A percentile compares a stretch with the other conserved stretches of the same genome.
Conservation (phyloP, 1,139 yeast species). For the Eremothecium gossypii region DNA sequence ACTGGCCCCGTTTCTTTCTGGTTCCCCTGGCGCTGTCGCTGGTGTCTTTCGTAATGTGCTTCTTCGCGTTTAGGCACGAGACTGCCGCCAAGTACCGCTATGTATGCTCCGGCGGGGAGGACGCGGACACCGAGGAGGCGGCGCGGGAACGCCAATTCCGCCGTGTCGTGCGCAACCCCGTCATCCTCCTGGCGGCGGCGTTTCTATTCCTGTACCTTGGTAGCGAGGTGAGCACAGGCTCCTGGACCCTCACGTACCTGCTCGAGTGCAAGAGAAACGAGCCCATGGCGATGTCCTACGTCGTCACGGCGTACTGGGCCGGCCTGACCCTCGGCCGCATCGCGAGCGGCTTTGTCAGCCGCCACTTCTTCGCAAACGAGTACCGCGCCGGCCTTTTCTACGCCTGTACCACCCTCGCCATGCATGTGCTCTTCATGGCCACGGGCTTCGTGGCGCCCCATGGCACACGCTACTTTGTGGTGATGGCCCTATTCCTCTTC, state of each 20-base stretch:
- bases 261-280: conserved; percentile 40
- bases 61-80: conserved; percentile 41
- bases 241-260: conserved; percentile 56
- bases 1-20: conserved; percentile 26
- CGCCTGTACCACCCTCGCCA: conserved; percentile 17
- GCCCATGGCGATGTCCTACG: conserved; percentile 44
- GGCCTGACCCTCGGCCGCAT: conserved; percentile 59
- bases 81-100: conserved; percentile 47
- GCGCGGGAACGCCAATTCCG: conserved; percentile 21
- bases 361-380: conserved; percentile 41
- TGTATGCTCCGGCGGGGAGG: conserved; percentile 19
- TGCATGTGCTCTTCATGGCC: conserved; percentile 19
- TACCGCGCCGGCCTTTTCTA: conserved; percentile 41
- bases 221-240: conserved; percentile 58
- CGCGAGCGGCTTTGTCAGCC: conserved; percentile 51
- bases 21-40: conserved; percentile 21
- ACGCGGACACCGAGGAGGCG: conserved; percentile 17
- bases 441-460: conserved; percentile 16
- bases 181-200: conserved; percentile 36
- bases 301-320: conserved; percentile 58
- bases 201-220: conserved; percentile 56
- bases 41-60: conserved; percentile 15
- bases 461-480: conserved; percentile 25
- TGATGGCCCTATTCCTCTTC: conserved; percentile 33
- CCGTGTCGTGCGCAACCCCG: not conserved